phyloP scores from a whole-genome alignment of 1,139 yeast genomes.

The Geotrichum candidum region DNA sequence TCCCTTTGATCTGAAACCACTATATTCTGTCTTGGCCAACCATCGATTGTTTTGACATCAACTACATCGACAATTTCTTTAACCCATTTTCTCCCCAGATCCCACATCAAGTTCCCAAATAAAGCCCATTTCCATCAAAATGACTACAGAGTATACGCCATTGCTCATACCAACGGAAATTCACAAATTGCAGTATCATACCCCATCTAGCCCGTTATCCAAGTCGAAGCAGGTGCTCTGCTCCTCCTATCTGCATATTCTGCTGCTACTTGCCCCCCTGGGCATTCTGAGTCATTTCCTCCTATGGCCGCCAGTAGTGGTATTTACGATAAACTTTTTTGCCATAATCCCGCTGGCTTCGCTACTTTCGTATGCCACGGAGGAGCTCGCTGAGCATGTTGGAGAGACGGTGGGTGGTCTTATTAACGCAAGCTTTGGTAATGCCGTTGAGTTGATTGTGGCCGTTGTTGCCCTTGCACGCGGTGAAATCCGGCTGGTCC shows the following conservation, averaged over 20 bases:
- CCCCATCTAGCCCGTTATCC: background rate
- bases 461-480: slow-evolving; percentile 81
- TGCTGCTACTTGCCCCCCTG: slow-evolving; percentile 77
- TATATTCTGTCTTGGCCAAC: too few relatives aligned
- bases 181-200: background rate
- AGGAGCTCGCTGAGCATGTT: slow-evolving; percentile 77
- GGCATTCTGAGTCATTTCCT: slow-evolving; percentile 70
- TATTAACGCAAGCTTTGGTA: slow-evolving; percentile 92
- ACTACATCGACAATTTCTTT: too few relatives aligned
- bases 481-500: slow-evolving; percentile 84
- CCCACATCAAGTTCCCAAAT: background rate
- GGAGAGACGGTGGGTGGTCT: slow-evolving; percentile 77
- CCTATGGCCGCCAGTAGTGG: slow-evolving; percentile 51
- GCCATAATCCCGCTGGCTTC: slow-evolving; percentile 94
- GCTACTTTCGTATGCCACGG: slow-evolving; percentile 84
- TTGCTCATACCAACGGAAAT: background rate
- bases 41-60: too few relatives aligned
- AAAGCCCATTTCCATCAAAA: background rate
- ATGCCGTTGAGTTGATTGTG: slow-evolving; percentile 88
- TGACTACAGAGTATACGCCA: background rate
- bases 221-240: background rate
- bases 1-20: too few relatives aligned
- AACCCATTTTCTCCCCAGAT: too few relatives aligned
- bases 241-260: slow-evolving; percentile 55
- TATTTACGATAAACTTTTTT: slow-evolving; percentile 72